phyloP scores from a whole-genome alignment of 2,329 filamentous ascomycete genomes.

The Pyrenophora tritici-repentis region DNA sequence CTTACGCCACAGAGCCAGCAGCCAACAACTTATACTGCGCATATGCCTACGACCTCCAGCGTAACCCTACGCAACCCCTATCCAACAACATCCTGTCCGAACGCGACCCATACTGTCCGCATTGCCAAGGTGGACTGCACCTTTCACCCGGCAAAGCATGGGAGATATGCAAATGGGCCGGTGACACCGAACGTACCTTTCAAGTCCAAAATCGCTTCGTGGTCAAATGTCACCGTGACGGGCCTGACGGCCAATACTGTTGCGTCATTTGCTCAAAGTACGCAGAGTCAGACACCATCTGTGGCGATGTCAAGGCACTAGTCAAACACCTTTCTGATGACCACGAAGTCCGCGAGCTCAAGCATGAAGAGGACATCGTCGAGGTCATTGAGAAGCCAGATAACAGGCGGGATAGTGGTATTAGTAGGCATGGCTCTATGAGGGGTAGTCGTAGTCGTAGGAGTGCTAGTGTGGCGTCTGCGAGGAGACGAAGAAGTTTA shows the following conservation, averaged over 20 bases:
- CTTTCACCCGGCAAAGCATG: constrained; percentile 44
- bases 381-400: constrained; percentile 35
- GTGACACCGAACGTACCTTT: constrained; percentile 40
- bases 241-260: constrained; percentile 40
- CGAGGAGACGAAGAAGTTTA: constrained; percentile 18
- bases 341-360: constrained; percentile 36
- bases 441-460: constrained; percentile 23
- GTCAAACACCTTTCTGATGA: constrained; percentile 44
- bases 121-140: constrained; percentile 36
- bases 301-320: constrained; percentile 45
- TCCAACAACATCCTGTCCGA: constrained; percentile 31
- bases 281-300: constrained; percentile 35
- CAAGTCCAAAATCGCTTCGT: constrained; percentile 44
- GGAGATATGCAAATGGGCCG: constrained; percentile 42
- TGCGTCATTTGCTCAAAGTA: constrained; percentile 42
- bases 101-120: constrained; percentile 35
- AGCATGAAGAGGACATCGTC: constrained; percentile 39
- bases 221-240: constrained; percentile 43
- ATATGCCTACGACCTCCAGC: constrained; percentile 41
- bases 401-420: constrained; percentile 34
- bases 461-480: constrained; percentile 34
- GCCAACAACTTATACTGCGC: constrained; percentile 35
- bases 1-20: constrained; percentile 22
- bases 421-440: constrained; percentile 22
- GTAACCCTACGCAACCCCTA: constrained; percentile 33